Conservation (phyloP, 177 flowering plant species). For the Telopea speciosissima region DNA sequence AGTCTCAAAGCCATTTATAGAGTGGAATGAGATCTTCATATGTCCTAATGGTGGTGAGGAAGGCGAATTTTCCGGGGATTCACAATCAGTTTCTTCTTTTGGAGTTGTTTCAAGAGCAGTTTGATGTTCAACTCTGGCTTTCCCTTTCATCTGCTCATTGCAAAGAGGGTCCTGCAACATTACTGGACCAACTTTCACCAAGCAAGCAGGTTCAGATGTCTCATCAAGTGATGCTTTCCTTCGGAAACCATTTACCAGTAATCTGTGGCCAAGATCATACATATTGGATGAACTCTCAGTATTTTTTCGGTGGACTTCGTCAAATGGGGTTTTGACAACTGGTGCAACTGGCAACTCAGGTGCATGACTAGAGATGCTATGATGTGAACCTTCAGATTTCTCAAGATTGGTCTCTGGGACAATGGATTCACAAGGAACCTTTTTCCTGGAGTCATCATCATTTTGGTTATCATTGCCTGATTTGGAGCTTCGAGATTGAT, state of each 20-base stretch:
- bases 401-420: slow-evolving; percentile 20
- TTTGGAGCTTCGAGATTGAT: slow-evolving; percentile 12
- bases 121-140: slow-evolving; percentile 8
- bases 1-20: slow-evolving; percentile 33
- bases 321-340: slow-evolving; percentile 13
- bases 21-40: slow-evolving; percentile 62
- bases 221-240: slow-evolving; percentile 34
- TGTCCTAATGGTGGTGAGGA: slow-evolving; percentile 62
- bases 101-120: slow-evolving; percentile 17
- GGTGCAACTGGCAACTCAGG: slow-evolving; percentile 16
- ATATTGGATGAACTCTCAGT: slow-evolving; percentile 28
- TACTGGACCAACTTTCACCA: slow-evolving; percentile 14
- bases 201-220: slow-evolving; percentile 15
- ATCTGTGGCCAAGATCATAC: slow-evolving; percentile 35
- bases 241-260: slow-evolving; percentile 38
- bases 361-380: slow-evolving; percentile 6
- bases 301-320: slow-evolving; percentile 20
- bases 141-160: slow-evolving; percentile 23
- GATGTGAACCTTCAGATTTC: slow-evolving; percentile 17
- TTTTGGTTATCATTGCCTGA: slow-evolving; percentile 17
- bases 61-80: slow-evolving; percentile 28
- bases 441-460: slow-evolving; percentile 9
- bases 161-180: slow-evolving; percentile 12
- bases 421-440: slow-evolving; percentile 12
- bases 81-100: slow-evolving; percentile 22